Percentiles rank a stretch among this genome's conserved stretches.
These are phyloP conservation scores for Didymella pomorum DNA, from an alignment of 2,329 filamentous ascomycete genomes.

Conservation along the genomic window DNA sequence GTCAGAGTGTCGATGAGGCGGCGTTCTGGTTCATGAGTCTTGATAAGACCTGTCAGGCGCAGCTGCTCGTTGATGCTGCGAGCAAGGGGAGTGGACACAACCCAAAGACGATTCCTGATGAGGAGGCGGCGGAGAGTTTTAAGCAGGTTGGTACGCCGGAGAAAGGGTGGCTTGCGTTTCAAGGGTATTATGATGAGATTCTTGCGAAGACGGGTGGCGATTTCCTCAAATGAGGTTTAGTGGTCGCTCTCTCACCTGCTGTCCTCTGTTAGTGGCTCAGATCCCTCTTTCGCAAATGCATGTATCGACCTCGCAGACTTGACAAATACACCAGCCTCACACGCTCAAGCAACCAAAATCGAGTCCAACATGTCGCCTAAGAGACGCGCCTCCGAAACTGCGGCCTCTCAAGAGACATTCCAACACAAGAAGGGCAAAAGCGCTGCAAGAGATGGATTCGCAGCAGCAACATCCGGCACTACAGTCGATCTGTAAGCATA, in stretches of 20 bases:
- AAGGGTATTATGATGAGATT: slow-evolving; percentile 64
- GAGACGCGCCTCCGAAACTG: background rate
- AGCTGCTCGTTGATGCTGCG: slow-evolving; percentile 56
- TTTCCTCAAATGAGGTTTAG: slow-evolving; percentile 49
- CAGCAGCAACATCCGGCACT: background rate
- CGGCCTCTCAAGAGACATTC: no score
- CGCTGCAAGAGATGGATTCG: no score
- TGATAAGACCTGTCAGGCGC: slow-evolving; percentile 57
- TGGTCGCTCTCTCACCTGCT: no score
- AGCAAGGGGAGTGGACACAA: slow-evolving; percentile 47
- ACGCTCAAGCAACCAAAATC: no score
- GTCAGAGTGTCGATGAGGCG: slow-evolving; percentile 54
- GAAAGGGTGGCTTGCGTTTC: slow-evolving; percentile 63
- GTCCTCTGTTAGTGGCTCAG: no score
- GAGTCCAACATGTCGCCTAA: background rate
- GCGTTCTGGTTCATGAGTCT: slow-evolving; percentile 57
- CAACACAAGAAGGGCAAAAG: no score
- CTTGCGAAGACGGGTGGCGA: slow-evolving; percentile 59
- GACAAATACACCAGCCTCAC: no score
- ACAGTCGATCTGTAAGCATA: background rate
- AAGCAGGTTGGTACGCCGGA: slow-evolving; percentile 56
- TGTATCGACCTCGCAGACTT: no score
- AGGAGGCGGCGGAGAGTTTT: slow-evolving; percentile 52
- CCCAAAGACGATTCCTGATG: slow-evolving; percentile 53
- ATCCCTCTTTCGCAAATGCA: no score